Conservation (phyloP, 1,284 basidiomycete species). For the Ustilago nuda region DNA sequence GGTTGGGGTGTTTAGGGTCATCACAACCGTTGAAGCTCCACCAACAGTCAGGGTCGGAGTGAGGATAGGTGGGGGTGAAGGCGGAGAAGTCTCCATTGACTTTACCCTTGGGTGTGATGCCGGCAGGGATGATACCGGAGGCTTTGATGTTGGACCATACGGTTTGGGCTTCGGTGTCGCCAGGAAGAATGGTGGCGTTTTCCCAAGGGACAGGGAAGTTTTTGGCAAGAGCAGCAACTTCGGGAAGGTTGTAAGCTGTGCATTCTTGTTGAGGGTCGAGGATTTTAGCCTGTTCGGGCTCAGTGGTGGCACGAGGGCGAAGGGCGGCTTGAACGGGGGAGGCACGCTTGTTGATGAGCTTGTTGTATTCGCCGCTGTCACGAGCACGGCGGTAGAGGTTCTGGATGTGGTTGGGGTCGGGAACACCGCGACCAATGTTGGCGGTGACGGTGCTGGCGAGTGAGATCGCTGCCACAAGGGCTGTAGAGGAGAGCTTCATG, state of each 20-base stretch:
- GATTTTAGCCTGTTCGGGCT: slow-evolving; percentile 49
- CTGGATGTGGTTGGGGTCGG: slow-evolving; percentile 40
- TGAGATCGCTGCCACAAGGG: slow-evolving; percentile 40
- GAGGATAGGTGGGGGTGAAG: slow-evolving; percentile 47
- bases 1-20: slow-evolving; percentile 60
- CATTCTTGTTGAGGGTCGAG: slow-evolving; percentile 46
- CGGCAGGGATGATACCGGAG: slow-evolving; percentile 67
- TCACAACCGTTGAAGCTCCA: slow-evolving; percentile 63
- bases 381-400: slow-evolving; percentile 46
- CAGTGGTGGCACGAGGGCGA: slow-evolving; percentile 43
- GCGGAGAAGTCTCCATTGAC: slow-evolving; percentile 43
- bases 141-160: slow-evolving; percentile 65
- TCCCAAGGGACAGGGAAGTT: slow-evolving; percentile 66
- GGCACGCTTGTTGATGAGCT: slow-evolving; percentile 44
- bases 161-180: slow-evolving; percentile 69
- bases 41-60: slow-evolving; percentile 65
- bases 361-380: slow-evolving; percentile 47
- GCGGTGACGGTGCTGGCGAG: slow-evolving; percentile 44
- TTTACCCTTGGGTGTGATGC: slow-evolving; percentile 68
- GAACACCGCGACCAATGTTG: slow-evolving; percentile 57
- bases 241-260: slow-evolving; percentile 55
- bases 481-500: slow-evolving; percentile 48
- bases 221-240: slow-evolving; percentile 46
- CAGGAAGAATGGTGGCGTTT: slow-evolving; percentile 68
- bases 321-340: slow-evolving; percentile 31